Evolutionary conservation across 176 grass and related monocot genomes (phyloP).

Genomic region (Canna indica): DNA sequence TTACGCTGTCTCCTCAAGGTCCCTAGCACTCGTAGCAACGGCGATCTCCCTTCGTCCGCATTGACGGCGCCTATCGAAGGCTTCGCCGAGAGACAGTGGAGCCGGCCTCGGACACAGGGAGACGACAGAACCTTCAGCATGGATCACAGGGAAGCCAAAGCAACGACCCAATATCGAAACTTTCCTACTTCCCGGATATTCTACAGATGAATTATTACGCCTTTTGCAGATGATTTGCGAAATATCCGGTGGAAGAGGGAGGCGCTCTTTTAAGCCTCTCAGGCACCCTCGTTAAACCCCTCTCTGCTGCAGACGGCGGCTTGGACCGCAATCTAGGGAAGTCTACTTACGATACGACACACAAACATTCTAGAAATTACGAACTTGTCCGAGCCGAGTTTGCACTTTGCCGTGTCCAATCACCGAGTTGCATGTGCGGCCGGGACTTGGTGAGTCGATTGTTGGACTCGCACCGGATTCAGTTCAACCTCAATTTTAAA

Average conservation of each 20-base stretch:
- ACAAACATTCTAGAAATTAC: neutral
- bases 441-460: too few species aligned
- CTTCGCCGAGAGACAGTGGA: neutral
- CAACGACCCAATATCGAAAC: neutral
- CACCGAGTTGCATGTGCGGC: too few species aligned
- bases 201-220: neutral
- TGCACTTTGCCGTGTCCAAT: too few species aligned
- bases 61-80: neutral
- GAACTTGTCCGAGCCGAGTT: neutral
- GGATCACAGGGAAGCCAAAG: neutral
- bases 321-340: neutral
- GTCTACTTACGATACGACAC: neutral
- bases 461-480: too few species aligned
- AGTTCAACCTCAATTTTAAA: too few species aligned
- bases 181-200: neutral
- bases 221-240: neutral
- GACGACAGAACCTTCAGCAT: constrained; percentile 9
- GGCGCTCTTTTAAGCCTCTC: neutral
- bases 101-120: neutral
- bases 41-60: neutral
- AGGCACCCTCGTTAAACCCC: constrained; percentile 1
- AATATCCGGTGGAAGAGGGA: neutral
- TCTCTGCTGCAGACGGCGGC: neutral
- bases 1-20: neutral
- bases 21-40: neutral